Evolutionary conservation across 2,329 filamentous ascomycete genomes (phyloP).

Genomic region (Xylariaceae sp.): DNA sequence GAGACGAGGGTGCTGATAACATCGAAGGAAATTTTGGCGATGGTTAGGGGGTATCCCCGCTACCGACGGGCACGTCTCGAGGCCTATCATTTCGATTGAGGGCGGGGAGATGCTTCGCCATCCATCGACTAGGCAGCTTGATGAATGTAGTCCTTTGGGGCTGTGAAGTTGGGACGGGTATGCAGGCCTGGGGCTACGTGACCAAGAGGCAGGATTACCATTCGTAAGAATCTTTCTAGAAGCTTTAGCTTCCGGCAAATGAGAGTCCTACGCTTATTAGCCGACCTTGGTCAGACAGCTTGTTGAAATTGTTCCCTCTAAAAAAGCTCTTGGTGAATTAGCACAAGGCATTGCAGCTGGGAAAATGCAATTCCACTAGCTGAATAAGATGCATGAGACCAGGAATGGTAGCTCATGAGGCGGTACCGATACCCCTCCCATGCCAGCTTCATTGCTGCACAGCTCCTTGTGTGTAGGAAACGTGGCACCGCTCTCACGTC

Average conservation of each 20-base stretch:
- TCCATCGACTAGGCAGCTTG: not conserved
- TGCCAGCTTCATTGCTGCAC: constrained; percentile 6
- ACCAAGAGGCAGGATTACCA: not conserved
- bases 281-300: not conserved
- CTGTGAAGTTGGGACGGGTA: constrained; percentile 3
- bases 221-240: constrained; percentile 6
- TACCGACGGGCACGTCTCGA: not conserved
- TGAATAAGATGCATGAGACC: constrained; percentile 9
- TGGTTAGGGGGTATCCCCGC: too few relatives aligned
- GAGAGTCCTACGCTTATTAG: not conserved
- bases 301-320: too few relatives aligned
- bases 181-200: not conserved
- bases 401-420: constrained; percentile 14
- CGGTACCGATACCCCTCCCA: not conserved
- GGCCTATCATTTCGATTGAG: not conserved
- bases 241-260: constrained; percentile 6
- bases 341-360: not conserved
- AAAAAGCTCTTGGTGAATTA: not conserved
- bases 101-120: not conserved
- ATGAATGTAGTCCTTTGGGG: not conserved
- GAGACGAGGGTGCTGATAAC: too few relatives aligned
- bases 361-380: constrained; percentile 2
- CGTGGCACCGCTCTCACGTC: constrained; percentile 23
- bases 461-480: constrained; percentile 1
- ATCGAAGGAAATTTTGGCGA: too few relatives aligned